phyloP scores from a whole-genome alignment of 2,329 filamentous ascomycete species.

The Ampelomyces quisqualis region DNA sequence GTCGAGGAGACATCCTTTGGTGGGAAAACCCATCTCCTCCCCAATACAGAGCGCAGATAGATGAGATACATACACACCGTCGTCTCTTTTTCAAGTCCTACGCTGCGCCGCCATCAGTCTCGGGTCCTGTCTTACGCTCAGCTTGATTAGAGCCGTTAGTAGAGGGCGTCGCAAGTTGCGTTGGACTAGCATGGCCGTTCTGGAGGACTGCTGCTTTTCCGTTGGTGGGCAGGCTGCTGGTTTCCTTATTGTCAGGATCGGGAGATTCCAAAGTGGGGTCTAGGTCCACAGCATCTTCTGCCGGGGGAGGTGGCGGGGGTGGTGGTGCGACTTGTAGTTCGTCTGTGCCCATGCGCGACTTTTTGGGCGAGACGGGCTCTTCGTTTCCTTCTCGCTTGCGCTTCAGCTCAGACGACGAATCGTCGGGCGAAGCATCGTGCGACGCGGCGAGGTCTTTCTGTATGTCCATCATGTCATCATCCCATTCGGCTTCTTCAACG shows the following conservation, averaged over 20 bases:
- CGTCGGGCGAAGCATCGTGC: conserved; percentile 23
- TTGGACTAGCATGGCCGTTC: conserved; percentile 33
- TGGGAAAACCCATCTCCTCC: no score
- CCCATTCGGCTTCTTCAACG: conserved; percentile 8
- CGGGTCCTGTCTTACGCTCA: neutral
- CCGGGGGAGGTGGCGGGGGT: conserved; percentile 42
- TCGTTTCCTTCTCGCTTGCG: conserved; percentile 42
- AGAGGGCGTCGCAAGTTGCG: conserved; percentile 50
- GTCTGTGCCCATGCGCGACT: conserved; percentile 32
- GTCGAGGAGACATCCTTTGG: no score
- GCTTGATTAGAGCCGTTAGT: conserved; percentile 33
- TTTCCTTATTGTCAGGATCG: neutral
- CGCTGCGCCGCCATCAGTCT: no score
- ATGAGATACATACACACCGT: no score
- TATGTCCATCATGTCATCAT: conserved; percentile 25
- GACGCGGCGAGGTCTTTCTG: conserved; percentile 17
- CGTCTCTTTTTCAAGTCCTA: no score
- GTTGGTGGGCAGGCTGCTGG: conserved; percentile 1
- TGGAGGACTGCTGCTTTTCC: conserved; percentile 8
- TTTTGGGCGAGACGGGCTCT: conserved; percentile 33
- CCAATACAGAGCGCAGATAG: no score
- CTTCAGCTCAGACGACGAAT: conserved; percentile 38
- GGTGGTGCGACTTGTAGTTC: conserved; percentile 47
- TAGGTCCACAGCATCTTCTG: conserved; percentile 30
- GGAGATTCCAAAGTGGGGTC: conserved; percentile 25